Evolutionary conservation across 1,139 yeast species (phyloP).

Genomic region (Kluyveromyces sp.): DNA sequence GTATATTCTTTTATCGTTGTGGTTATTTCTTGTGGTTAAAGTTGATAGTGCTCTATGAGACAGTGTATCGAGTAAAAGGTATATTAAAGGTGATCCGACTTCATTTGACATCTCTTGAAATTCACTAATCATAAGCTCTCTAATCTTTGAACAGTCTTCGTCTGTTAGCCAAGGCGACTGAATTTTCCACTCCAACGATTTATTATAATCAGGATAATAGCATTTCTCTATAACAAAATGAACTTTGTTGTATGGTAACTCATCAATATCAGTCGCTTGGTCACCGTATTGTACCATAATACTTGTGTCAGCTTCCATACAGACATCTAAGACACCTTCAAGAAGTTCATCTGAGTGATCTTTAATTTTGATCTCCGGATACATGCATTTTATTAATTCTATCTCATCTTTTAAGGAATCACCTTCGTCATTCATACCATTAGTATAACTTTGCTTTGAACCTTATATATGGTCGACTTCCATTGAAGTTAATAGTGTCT

Average conservation of each 20-base stretch:
- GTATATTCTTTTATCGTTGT: slow-evolving; percentile 16
- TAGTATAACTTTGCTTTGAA: no score
- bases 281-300: background rate
- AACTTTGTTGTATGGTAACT: slow-evolving; percentile 21
- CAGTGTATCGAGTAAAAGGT: slow-evolving; percentile 39
- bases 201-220: slow-evolving; percentile 21
- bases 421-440: background rate
- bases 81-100: slow-evolving; percentile 35
- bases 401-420: slow-evolving; percentile 35
- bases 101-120: slow-evolving; percentile 24
- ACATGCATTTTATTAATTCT: slow-evolving; percentile 42
- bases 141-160: slow-evolving; percentile 15
- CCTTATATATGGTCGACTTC: background rate
- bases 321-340: slow-evolving; percentile 12
- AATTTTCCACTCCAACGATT: slow-evolving; percentile 15
- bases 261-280: slow-evolving; percentile 8
- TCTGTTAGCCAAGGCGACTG: slow-evolving; percentile 27
- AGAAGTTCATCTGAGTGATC: slow-evolving; percentile 5
- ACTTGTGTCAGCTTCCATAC: background rate
- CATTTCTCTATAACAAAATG: slow-evolving; percentile 15
- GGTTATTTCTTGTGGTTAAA: slow-evolving; percentile 8
- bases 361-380: slow-evolving; percentile 37
- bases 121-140: slow-evolving; percentile 23
- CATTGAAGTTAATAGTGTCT: background rate
- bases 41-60: slow-evolving; percentile 26